Evolutionary conservation across 257 asterid species (phyloP), one percentile per base, ranked within the genome.

Genomic region (Solanum sparsipilum): DNA sequence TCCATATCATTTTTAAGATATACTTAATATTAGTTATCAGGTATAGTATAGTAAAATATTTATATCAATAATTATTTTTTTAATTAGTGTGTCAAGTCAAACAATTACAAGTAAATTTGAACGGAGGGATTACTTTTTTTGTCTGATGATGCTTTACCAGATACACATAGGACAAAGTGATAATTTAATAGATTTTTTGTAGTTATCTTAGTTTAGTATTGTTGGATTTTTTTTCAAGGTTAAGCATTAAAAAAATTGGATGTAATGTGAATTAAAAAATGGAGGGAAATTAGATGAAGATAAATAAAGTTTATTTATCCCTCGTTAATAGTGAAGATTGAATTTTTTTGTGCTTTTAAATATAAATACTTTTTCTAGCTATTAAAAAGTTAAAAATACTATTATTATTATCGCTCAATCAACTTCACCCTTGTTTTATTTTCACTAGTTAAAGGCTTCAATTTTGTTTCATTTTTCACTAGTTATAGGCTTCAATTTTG

Each of bases 1-100:
- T 52, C 23, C 0, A 52, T 52, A 52, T 16, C 9, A 52, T 16
- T 52, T 52, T 52, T 0, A 52, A 52, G 4, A 52, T 52, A 16
- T 16, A 52, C 63, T 52, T 52, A 48, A 48, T 0, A 48, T 16
- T 16, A 48, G 0, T 16, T 16, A 52, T 52, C 23, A 52, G 0
- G 23, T 52, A 0, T 16, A 52, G 0, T 6, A 1, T 52, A 52
- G 4, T 52, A 52, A 52, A 48, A 1, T 48, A 1, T 0, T 0
- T 5, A 15, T 48, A 48, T 48, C 0, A 48, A 15, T 48, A 48
- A 48, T 46, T 46, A 0, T 41, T 5, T 4, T 46, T 46, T 5
- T 48, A 15, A 52, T 52, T 0, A 52, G 9, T 16, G 23, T 52
- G 8, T 52, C 7, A 52, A 15, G 3, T 52, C 9, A 52, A 46